These are phyloP conservation scores for Alternaria arborescens DNA, from an alignment of 2,329 filamentous ascomycete species.

Conservation along the genomic window DNA sequence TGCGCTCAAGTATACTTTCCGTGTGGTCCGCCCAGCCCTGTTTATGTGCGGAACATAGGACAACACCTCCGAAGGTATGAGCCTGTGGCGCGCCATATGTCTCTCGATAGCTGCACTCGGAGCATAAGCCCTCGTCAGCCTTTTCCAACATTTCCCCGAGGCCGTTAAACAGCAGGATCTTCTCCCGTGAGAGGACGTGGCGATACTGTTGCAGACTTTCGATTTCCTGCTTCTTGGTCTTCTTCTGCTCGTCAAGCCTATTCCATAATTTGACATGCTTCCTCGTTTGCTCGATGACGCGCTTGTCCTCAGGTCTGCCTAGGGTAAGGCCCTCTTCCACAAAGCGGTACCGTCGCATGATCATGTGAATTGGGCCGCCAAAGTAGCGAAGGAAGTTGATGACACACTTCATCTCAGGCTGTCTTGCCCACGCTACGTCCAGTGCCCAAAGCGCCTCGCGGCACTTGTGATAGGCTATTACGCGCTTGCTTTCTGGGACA, in stretches of 20 bases:
- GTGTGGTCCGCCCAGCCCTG: background rate
- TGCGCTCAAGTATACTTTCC: conserved; percentile 6
- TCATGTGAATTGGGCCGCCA: conserved; percentile 13
- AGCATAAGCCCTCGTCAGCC: background rate
- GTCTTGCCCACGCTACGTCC: conserved; percentile 5
- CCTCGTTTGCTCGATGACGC: conserved; percentile 3
- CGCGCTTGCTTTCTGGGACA: conserved; percentile 29
- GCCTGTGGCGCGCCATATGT: conserved; percentile 3
- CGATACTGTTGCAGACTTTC: background rate
- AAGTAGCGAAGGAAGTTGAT: conserved; percentile 15
- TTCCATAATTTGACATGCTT: conserved; percentile 10
- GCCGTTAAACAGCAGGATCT: background rate
- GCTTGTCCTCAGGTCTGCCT: background rate
- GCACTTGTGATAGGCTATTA: conserved; percentile 21
- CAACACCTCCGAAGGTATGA: conserved; percentile 1
- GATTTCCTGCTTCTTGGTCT: background rate
- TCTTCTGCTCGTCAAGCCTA: background rate
- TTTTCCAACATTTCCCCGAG: conserved; percentile 3
- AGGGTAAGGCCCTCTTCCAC: conserved; percentile 8
- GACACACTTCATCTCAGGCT: conserved; percentile 7
- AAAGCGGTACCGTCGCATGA: conserved; percentile 16
- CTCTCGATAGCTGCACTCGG: conserved; percentile 1
- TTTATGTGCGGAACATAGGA: background rate
- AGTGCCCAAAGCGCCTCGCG: conserved; percentile 12
- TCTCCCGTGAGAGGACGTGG: background rate